Evolutionary conservation across 2,329 filamentous ascomycete genomes (phyloP).

Genomic region (Aspergillus clavatus): DNA sequence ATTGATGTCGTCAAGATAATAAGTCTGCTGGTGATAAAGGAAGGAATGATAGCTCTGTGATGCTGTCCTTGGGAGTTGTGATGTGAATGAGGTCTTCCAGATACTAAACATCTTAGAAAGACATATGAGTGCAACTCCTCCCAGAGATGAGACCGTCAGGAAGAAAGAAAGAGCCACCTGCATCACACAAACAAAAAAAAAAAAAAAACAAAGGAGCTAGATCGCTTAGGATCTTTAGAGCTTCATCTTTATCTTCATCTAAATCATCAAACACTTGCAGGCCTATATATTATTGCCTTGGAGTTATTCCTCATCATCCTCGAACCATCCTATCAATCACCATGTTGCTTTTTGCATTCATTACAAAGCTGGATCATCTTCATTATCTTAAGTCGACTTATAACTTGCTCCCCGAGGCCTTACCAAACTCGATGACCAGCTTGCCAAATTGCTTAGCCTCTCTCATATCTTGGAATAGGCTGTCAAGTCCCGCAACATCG

Average conservation of each 20-base stretch:
- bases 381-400: slow-evolving; percentile 19
- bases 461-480: slow-evolving; percentile 83
- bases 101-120: too few species aligned
- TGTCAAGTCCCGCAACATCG: slow-evolving; percentile 72
- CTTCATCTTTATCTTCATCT: too few species aligned
- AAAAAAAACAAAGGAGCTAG: too few species aligned
- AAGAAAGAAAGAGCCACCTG: background rate
- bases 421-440: slow-evolving; percentile 68
- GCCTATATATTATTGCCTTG: too few species aligned
- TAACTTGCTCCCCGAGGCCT: slow-evolving; percentile 36
- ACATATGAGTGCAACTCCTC: too few species aligned
- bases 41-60: slow-evolving; percentile 1
- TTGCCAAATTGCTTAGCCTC: slow-evolving; percentile 86
- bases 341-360: background rate
- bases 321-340: background rate
- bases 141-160: too few species aligned
- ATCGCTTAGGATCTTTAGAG: too few species aligned
- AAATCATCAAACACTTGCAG: too few species aligned
- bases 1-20: slow-evolving; percentile 9
- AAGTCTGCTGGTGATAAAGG: slow-evolving; percentile 9
- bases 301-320: background rate
- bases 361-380: background rate
- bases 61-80: background rate
- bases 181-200: background rate
- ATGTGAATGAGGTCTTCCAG: too few species aligned